Evolutionary conservation across 108 stramenopile genomes (phyloP), one percentile per base, ranked within the genome.

Genomic region (Asterionellopsis glacialis): DNA sequence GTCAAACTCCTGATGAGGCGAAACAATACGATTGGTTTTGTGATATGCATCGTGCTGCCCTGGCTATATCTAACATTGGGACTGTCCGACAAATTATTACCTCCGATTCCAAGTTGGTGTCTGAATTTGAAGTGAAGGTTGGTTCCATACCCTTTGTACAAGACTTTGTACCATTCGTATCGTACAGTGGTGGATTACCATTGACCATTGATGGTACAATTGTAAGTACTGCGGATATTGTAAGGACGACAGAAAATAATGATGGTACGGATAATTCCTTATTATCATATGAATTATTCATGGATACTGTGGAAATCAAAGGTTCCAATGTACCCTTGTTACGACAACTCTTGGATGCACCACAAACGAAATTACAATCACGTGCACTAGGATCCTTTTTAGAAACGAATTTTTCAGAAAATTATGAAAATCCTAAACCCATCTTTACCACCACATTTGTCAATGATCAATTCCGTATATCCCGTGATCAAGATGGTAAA

Each of bases 21-120:
- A 38, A 79, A 12, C 85, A 84, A 61, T 94, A 85, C 67, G 74
- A 83, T 60, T 94, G 93, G 93, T 94, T 94, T 54, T 94, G 93
- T 76, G 75, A 88, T 22, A 87, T 89, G 93, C 89, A 94, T 62
- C 85, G 89, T 15, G 66, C 69, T 50, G 93, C 93, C 16, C 62
- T 90, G 33, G 81, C 87, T 19, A 83, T 94, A 11, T 76, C 74
- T 22, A 84, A 52, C 21, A 90, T 94, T 61, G 87, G 89, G n/a
- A 41, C 52, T 13, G 88, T 94, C 6, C 73, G 85, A 40, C 92
- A 94, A 59, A 70, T 94, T 6, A 76, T 94, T 42, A 33, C 33
- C 7, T 70, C 79, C 2, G 26, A 23, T 13, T 51, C 51, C 21
- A 57, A 65, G 15, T 21, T 94, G 22, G 61, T 82, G 0, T 85